Base-by-base conservation (phyloP, 495 filamentous ascomycete genomes). In the Friedmanniomyces endolithicus region DNA sequence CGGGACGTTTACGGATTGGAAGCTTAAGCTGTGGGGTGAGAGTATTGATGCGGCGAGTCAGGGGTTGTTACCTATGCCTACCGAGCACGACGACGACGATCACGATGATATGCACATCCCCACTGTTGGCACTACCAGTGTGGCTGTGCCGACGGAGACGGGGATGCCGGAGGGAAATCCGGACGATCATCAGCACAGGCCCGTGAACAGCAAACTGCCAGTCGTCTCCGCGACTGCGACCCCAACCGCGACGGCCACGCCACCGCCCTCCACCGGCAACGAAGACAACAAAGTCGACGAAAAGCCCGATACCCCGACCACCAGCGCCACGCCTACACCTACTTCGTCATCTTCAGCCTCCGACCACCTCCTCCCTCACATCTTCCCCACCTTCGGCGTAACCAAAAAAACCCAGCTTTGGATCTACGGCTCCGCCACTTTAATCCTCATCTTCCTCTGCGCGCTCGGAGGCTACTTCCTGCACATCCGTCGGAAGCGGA, bases 341-440 rank as follows among this genome's bases (percentile, higher is more conserved):
- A 77, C 79, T 2, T 60, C 70, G 22, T 34, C 49, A 1, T 43
- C 46, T n/a, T 14, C 48, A 1, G 27, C 48, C 12, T 56, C 62
- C 6, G 62, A 72, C 45, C 81, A 78, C 65, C 85, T 94, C 68
- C 74, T 96, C 39, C 87, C 88, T 2, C 88, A 85, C 11, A 94
- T 89, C 74, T 83, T 98, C 59, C 90, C 92, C 8, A 94, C 88
- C n/a, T 94, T 98, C 61, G 92, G 92, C 52, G 83, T 90, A 34
- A 89, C 85, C 12, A 87, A 88, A 62, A 79, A 81, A 55, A 95
- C 90, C 7, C 88, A 94, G 65, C 78, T 84, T 40, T 98, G 92
- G 92, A 95, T 98, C 52, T 97, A 97, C 64, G 88, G 87, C 44
- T 76, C 89, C 19, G 65, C 92, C 22, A 81, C 74, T 17, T 79